Conservation (phyloP, 495 filamentous ascomycete genomes). For the Darksidea phi region DNA sequence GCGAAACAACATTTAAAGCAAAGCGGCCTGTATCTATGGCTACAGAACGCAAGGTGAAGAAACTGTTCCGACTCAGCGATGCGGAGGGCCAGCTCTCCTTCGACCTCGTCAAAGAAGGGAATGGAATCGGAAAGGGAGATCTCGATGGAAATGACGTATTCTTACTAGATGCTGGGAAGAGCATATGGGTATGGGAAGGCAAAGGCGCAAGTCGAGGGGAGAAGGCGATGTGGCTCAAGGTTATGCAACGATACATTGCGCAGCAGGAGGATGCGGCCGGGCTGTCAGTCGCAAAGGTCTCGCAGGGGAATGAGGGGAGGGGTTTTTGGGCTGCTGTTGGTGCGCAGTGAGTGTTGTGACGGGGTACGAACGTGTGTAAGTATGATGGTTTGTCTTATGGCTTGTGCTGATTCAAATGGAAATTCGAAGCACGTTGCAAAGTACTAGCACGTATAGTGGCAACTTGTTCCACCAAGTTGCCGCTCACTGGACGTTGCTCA, state of each 20-base stretch:
- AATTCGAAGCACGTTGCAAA: too few species aligned
- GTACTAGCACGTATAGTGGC: too few species aligned
- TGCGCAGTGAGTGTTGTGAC: too few species aligned
- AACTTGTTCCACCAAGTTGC: too few species aligned
- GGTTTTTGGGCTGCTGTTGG: constrained; percentile 22
- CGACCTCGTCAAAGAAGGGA: constrained; percentile 54
- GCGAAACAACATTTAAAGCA: constrained; percentile 39
- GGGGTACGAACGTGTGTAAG: too few species aligned
- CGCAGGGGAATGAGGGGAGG: constrained; percentile 13
- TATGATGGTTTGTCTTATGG: too few species aligned
- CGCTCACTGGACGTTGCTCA: too few species aligned
- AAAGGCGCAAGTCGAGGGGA: constrained; percentile 53
- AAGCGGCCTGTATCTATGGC: constrained; percentile 44
- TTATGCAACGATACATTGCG: constrained; percentile 56
- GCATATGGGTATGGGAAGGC: constrained; percentile 63
- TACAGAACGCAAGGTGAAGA: constrained; percentile 39
- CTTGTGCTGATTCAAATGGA: too few species aligned
- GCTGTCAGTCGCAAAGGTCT: constrained; percentile 10
- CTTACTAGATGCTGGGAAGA: constrained; percentile 53
- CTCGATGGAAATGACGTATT: constrained; percentile 60
- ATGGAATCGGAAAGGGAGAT: constrained; percentile 44
- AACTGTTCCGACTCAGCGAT: constrained; percentile 57
- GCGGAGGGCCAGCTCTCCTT: constrained; percentile 54
- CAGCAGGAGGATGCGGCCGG: constrained; percentile 44
- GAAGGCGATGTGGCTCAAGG: constrained; percentile 57